A percentile compares a stretch with the other conserved stretches of the same genome.
Evolutionary conservation across 2,329 filamentous ascomycete genomes (phyloP).

Genomic region (Monosporascus sp.): DNA sequence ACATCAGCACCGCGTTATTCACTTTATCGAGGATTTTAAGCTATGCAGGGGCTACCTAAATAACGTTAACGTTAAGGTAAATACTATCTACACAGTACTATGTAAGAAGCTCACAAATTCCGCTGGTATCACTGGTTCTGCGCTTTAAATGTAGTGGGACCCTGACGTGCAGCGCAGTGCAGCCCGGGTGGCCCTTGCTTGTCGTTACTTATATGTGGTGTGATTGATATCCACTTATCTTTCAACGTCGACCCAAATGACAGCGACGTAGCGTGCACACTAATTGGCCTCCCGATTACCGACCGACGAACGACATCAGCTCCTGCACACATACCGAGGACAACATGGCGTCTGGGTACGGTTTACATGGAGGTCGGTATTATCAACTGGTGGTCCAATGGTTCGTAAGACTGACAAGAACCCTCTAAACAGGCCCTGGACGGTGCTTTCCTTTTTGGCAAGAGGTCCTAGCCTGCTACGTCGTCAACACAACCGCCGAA

Average conservation of each 20-base stretch:
- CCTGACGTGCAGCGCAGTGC: too few species aligned
- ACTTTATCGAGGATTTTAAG: background rate
- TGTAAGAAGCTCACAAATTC: background rate
- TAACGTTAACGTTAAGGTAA: background rate
- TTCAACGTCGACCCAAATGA: background rate
- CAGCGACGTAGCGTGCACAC: background rate
- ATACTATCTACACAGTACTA: too few species aligned
- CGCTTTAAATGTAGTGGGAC: background rate
- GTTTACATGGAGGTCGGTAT: constrained; percentile 69
- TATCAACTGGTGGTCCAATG: constrained; percentile 5
- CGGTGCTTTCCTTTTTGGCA: constrained; percentile 99
- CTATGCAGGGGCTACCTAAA: background rate
- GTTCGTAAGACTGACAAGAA: constrained; percentile 12
- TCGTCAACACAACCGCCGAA: constrained; percentile 80
- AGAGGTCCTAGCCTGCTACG: constrained; percentile 96
- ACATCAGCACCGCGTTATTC: background rate
- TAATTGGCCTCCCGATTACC: background rate
- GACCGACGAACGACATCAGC: background rate
- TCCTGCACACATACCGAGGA: constrained; percentile 13
- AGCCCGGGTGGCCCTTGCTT: background rate
- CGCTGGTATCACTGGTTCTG: background rate
- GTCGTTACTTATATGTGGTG: background rate
- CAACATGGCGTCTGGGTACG: constrained; percentile 75
- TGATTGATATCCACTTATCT: background rate
- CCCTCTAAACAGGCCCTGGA: constrained; percentile 43